Evolutionary conservation across 2,329 filamentous ascomycete species (phyloP).

Genomic region (Beauveria pseudobassiana): DNA sequence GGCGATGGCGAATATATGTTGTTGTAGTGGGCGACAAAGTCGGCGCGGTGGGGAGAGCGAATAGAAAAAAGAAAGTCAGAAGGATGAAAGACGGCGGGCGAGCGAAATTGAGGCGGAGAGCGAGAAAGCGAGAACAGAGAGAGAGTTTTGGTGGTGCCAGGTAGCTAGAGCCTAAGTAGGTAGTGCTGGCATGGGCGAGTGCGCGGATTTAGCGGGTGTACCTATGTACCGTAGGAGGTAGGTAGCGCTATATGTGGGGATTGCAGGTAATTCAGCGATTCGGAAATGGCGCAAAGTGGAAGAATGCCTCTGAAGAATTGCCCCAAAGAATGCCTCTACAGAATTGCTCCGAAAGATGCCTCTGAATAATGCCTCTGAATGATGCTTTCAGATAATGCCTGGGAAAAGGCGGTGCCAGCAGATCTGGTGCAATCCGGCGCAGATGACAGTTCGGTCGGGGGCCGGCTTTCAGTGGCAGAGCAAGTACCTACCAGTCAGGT

Average conservation of each 20-base stretch:
- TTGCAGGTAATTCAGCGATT: not conserved
- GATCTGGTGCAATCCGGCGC: too few relatives aligned
- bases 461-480: not conserved
- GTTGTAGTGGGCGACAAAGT: not conserved
- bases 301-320: not conserved
- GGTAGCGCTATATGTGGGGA: too few relatives aligned
- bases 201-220: not conserved
- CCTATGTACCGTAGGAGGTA: too few relatives aligned
- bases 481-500: too few relatives aligned
- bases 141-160: not conserved
- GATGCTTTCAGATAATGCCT: too few relatives aligned
- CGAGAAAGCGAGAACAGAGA: not conserved
- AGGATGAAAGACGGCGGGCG: not conserved
- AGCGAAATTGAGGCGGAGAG: conserved; percentile 5
- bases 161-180: too few relatives aligned
- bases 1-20: not conserved
- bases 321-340: too few relatives aligned
- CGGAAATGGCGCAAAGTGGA: not conserved
- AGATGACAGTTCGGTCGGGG: too few relatives aligned
- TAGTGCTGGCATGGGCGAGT: not conserved
- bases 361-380: too few relatives aligned
- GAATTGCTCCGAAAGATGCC: too few relatives aligned
- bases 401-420: too few relatives aligned
- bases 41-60: not conserved
- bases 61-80: not conserved